Evolutionary conservation across 768 basidiomycete species (phyloP).

Genomic region (Podaxis sp.): DNA sequence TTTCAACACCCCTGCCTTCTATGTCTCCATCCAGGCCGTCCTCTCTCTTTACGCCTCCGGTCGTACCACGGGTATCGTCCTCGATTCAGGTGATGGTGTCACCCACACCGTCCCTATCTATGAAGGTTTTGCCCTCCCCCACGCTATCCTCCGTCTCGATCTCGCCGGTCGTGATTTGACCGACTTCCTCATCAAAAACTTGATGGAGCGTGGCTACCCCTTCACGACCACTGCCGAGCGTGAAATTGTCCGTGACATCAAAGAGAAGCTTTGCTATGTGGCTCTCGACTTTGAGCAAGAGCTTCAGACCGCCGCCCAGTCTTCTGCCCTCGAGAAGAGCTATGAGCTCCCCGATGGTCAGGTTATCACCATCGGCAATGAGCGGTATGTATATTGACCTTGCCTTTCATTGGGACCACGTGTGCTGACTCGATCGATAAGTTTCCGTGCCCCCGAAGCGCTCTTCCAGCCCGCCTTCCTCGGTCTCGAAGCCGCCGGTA

Average conservation of each 20-base stretch:
- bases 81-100: slow-evolving; percentile 96
- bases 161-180: slow-evolving; percentile 92
- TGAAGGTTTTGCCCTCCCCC: slow-evolving; percentile 89
- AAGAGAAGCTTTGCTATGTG: slow-evolving; percentile 96
- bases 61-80: slow-evolving; percentile 91
- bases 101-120: slow-evolving; percentile 96
- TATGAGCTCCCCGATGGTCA: slow-evolving; percentile 93
- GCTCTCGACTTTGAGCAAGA: slow-evolving; percentile 94
- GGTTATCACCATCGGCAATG: slow-evolving; percentile 92
- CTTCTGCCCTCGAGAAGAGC: slow-evolving; percentile 86
- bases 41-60: slow-evolving; percentile 20
- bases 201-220: slow-evolving; percentile 88
- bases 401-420: slow-evolving; percentile 44
- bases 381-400: slow-evolving; percentile 64
- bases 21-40: no score
- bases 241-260: slow-evolving; percentile 96
- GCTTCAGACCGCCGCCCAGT: slow-evolving; percentile 85
- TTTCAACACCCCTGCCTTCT: no score
- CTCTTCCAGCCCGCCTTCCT: slow-evolving; percentile 92
- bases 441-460: slow-evolving; percentile 91
- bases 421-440: slow-evolving; percentile 42
- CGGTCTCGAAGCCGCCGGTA: slow-evolving; percentile 85
- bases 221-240: slow-evolving; percentile 89
- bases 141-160: slow-evolving; percentile 91
- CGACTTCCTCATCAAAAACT: slow-evolving; percentile 74